These are phyloP conservation scores for Vitis amurensis DNA, from an alignment of 164 flowering plant genomes.

Conservation along the genomic window DNA sequence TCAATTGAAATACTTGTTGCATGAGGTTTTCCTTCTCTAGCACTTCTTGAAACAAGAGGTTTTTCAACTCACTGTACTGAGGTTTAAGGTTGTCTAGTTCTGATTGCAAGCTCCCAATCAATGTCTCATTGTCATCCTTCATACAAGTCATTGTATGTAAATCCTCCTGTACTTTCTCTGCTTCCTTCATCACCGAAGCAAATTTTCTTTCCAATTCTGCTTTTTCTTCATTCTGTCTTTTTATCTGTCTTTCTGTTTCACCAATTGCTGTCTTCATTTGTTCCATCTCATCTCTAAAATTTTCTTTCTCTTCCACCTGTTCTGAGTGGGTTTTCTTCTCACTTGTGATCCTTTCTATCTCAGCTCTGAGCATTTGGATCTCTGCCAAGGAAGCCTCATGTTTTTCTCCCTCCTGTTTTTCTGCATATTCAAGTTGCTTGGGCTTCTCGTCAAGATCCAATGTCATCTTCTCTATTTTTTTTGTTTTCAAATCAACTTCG, in stretches of 20 bases:
- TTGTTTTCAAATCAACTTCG: slow-evolving; percentile 32
- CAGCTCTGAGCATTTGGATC: slow-evolving; percentile 44
- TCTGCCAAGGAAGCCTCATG: slow-evolving; percentile 36
- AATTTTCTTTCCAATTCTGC: slow-evolving; percentile 41
- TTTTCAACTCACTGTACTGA: slow-evolving; percentile 49
- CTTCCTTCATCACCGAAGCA: slow-evolving; percentile 43
- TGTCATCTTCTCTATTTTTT: slow-evolving; percentile 38
- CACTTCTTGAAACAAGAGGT: slow-evolving; percentile 17
- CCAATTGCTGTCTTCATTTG: slow-evolving; percentile 23
- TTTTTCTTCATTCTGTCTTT: slow-evolving; percentile 39
- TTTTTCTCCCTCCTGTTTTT: slow-evolving; percentile 39
- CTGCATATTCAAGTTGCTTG: slow-evolving; percentile 43
- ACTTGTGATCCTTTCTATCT: slow-evolving; percentile 37
- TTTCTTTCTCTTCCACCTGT: slow-evolving; percentile 27
- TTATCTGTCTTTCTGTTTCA: slow-evolving; percentile 39
- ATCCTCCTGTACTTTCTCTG: slow-evolving; percentile 42
- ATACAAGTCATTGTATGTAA: slow-evolving; percentile 32
- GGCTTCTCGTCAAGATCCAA: slow-evolving; percentile 44
- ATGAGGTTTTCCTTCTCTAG: slow-evolving; percentile 29
- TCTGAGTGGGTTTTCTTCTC: slow-evolving; percentile 35
- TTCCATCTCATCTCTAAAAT: slow-evolving; percentile 33
- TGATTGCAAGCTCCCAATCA: slow-evolving; percentile 30
- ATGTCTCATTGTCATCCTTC: slow-evolving; percentile 52
- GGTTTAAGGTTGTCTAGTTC: slow-evolving; percentile 47
- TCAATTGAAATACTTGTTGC: slow-evolving; percentile 21